These are phyloP conservation scores for Suhomyces maxii DNA, from an alignment of 1,139 yeast species.

Conservation along the genomic window DNA sequence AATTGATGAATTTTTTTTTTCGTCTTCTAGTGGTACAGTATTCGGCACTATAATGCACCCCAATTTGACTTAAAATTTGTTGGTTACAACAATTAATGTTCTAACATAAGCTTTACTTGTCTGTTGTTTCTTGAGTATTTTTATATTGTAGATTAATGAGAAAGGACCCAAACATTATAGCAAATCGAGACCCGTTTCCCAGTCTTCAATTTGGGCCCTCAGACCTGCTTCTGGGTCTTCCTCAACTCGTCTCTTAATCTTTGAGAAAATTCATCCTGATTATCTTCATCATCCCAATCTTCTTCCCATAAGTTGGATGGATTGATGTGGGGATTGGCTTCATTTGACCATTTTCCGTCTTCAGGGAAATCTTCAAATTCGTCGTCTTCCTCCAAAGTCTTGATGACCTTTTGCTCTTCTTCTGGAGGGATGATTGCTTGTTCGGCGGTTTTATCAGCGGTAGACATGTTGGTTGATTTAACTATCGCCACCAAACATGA, in stretches of 20 bases:
- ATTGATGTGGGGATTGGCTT: conserved; percentile 42
- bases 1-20: too few relatives aligned
- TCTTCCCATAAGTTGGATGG: conserved; percentile 77
- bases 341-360: conserved; percentile 55
- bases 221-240: conserved; percentile 19
- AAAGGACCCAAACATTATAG: too few relatives aligned
- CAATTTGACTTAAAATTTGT: too few relatives aligned
- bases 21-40: too few relatives aligned
- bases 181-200: neutral
- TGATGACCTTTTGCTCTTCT: conserved; percentile 40
- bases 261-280: conserved; percentile 78
- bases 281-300: conserved; percentile 94
- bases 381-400: conserved; percentile 85
- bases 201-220: neutral
- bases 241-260: conserved; percentile 57
- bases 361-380: conserved; percentile 95
- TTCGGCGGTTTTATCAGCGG: conserved; percentile 9
- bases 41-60: too few relatives aligned
- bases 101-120: too few relatives aligned
- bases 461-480: conserved; percentile 5
- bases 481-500: neutral
- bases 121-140: too few relatives aligned
- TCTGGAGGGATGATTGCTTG: conserved; percentile 7
- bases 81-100: too few relatives aligned
- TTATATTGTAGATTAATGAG: too few relatives aligned